Evolutionary conservation across 2,329 filamentous ascomycete species (phyloP).

Genomic region (Pseudocercospora cruenta): DNA sequence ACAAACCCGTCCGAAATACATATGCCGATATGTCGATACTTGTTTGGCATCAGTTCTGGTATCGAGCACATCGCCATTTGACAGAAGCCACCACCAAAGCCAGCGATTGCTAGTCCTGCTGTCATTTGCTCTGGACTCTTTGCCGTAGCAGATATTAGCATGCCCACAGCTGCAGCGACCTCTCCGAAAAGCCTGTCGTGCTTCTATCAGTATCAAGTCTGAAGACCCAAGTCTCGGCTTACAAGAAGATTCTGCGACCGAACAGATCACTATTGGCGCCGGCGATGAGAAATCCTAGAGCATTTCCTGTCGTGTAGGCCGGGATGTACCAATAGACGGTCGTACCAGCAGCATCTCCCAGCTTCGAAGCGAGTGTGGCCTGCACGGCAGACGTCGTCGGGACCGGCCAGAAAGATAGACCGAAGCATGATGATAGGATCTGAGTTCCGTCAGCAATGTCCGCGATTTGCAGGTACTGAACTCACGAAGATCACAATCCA

Average conservation of each 20-base stretch:
- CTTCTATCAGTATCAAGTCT: not conserved
- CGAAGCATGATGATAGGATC: conserved; percentile 21
- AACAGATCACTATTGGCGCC: conserved; percentile 18
- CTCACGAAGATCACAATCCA: conserved; percentile 21
- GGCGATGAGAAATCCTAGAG: conserved; percentile 15
- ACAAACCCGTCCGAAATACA: conserved; percentile 37
- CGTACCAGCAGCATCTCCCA: conserved; percentile 13
- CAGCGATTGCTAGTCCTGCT: conserved; percentile 20
- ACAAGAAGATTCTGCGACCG: conserved; percentile 12
- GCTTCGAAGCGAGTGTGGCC: conserved; percentile 9
- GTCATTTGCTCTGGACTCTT: conserved; percentile 17
- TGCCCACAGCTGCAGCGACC: conserved; percentile 19
- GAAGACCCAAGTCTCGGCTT: not conserved
- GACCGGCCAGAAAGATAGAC: conserved; percentile 20
- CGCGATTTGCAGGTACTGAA: not conserved
- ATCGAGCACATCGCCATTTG: conserved; percentile 30
- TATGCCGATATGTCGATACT: conserved; percentile 32
- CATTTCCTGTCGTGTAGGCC: conserved; percentile 16
- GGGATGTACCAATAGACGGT: conserved; percentile 17
- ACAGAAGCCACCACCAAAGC: conserved; percentile 22
- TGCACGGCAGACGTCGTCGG: conserved; percentile 18
- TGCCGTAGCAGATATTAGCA: conserved; percentile 18
- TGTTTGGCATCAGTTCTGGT: conserved; percentile 33
- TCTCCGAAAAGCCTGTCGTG: conserved; percentile 17
- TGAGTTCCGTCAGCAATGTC: not conserved